Base-by-base conservation (phyloP, 2,329 filamentous ascomycete genomes). In the Niveomyces coronatus region DNA sequence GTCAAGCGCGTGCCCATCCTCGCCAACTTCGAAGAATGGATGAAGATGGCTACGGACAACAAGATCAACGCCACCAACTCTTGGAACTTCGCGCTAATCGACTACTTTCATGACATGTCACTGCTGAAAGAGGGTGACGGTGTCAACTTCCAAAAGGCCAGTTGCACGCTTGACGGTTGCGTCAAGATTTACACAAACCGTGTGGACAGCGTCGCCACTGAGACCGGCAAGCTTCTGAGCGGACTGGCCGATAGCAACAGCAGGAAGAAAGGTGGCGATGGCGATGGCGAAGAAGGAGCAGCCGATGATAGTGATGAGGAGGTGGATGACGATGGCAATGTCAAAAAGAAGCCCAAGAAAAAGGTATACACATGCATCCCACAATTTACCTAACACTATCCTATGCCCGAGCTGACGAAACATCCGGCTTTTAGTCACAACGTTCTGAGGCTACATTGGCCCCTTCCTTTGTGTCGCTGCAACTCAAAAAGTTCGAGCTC, bases 21-120 rank as follows among this genome's bases (percentile, higher is more conserved):
- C 39, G 91, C 91, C 53, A 98, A 98, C 62, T 98, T 96, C 52
- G 91, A 98, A 60, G 91, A 98, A 58, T 96, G 89, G 91, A 96
- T 98, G 87, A 98, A 96, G 71, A 94, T 98, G 87, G 91, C 91
- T 3, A 96, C 91, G 13, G 91, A 98, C 66, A 98, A 98, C 65
- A 91, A 91, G 63, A 98, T 98, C 70, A 98, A 96, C 57, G 89
- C 91, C 34, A 79, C 82, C 43, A 98, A 98, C 61, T 95, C 88
- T 20, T 98, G 91, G 91, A 96, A 96, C 60, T 96, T 98, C 63
- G 91, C 91, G n/a, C 74, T 98, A 14, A 98, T 98, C 56, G 91
- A 98, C 61, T 98, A 98, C 63, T 98, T 98, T 54, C 89, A 98
- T 60, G 91, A 98, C 54, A 96, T 98, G 91, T 94, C 87, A 2